These are phyloP conservation scores for Phytophthora tentaculata DNA, from an alignment of 352 stramenopile genomes.

Conservation along the genomic window DNA sequence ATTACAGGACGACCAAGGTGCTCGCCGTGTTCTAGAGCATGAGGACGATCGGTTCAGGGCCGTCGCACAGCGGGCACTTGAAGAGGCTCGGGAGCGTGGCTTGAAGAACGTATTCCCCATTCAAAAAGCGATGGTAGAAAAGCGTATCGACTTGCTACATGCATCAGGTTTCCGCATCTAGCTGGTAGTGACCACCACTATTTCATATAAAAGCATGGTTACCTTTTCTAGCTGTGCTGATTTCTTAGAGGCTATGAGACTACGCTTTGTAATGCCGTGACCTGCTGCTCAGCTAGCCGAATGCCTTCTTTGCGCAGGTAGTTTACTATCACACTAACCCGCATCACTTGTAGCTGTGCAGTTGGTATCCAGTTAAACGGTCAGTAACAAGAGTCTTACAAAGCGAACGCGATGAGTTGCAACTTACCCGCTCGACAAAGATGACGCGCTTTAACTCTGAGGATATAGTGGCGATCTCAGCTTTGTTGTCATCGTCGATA, in stretches of 20 bases:
- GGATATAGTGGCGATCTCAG: conserved; percentile 29
- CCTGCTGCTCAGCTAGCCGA: conserved; percentile 76
- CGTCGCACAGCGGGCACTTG: conserved; percentile 55
- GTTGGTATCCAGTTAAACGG: neutral
- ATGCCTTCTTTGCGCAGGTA: conserved; percentile 75
- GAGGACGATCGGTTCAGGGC: conserved; percentile 72
- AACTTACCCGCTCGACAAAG: conserved; percentile 52
- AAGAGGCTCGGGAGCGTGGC: conserved; percentile 64
- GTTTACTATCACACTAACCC: conserved; percentile 64
- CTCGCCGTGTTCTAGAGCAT: conserved; percentile 41
- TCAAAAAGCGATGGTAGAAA: conserved; percentile 74
- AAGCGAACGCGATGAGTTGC: too few relatives aligned
- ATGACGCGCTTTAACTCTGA: conserved; percentile 61
- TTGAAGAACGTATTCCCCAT: conserved; percentile 74
- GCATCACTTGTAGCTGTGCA: conserved; percentile 68
- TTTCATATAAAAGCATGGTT: conserved; percentile 17
- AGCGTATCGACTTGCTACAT: conserved; percentile 72
- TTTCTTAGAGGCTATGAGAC: conserved; percentile 23
- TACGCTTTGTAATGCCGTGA: conserved; percentile 70
- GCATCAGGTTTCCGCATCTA: conserved; percentile 80
- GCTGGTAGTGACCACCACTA: conserved; percentile 14
- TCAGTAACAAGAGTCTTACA: too few relatives aligned
- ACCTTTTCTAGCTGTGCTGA: too few relatives aligned
- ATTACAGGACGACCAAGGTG: conserved; percentile 41
- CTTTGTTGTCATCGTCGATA: conserved; percentile 55